phyloP scores from a whole-genome alignment of 768 basidiomycete genomes.

The Dioszegia hungarica region DNA sequence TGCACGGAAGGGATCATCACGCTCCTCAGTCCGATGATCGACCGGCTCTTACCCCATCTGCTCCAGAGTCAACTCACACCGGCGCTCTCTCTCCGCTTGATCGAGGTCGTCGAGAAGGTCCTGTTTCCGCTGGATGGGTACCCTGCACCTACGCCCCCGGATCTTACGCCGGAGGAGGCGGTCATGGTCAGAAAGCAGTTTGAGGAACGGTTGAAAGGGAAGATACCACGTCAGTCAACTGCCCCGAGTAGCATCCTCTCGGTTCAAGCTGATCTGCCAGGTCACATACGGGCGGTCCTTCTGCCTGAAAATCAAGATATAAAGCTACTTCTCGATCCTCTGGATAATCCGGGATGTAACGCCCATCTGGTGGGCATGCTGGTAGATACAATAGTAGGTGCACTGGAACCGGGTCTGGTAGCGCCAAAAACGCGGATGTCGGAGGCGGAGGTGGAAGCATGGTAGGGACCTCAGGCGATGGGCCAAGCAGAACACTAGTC shows the following conservation, averaged over 20 bases:
- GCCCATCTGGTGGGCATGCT: conserved; percentile 69
- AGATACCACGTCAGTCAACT: conserved; percentile 51
- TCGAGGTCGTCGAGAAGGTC: conserved; percentile 60
- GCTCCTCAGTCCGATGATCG: conserved; percentile 16
- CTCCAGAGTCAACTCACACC: conserved; percentile 59
- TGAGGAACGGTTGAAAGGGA: conserved; percentile 50
- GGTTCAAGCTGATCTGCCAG: background rate
- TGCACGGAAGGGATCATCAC: conserved; percentile 17
- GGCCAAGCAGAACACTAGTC: no score
- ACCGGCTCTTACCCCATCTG: conserved; percentile 61
- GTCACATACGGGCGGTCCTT: conserved; percentile 1
- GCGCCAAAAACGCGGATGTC: background rate
- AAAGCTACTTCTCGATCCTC: conserved; percentile 41
- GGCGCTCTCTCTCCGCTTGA: conserved; percentile 55
- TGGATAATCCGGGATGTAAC: conserved; percentile 60
- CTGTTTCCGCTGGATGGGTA: conserved; percentile 76
- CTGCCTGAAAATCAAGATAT: conserved; percentile 1
- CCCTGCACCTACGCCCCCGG: conserved; percentile 66
- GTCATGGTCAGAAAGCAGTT: conserved; percentile 54
- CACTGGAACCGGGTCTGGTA: conserved; percentile 70
- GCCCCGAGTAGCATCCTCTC: background rate
- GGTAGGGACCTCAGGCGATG: no score
- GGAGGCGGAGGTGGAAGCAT: no score
- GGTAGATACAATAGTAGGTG: conserved; percentile 66
- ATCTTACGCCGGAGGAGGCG: conserved; percentile 75